These are phyloP conservation scores for Avena eriantha DNA, from an alignment of 176 grass and related monocot species.

Conservation along the genomic window DNA sequence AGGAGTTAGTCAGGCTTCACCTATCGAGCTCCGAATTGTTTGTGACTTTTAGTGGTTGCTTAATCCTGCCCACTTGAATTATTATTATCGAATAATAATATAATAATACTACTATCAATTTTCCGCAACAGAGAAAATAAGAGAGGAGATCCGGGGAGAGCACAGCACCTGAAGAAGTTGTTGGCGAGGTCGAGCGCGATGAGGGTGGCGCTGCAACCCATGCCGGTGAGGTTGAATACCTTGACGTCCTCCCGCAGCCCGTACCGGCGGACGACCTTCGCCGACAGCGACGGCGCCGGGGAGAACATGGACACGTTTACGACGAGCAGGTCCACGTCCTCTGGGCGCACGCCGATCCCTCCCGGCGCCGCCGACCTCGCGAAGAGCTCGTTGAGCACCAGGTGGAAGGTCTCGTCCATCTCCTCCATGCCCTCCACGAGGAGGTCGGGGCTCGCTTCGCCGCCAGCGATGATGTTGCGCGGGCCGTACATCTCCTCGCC, in stretches of 20 bases:
- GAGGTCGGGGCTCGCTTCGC: conserved; percentile 55
- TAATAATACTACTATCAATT: too few relatives aligned
- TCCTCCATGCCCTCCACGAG: conserved; percentile 69
- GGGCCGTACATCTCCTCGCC: conserved; percentile 94
- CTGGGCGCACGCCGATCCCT: conserved; percentile 29
- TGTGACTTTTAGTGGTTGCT: not conserved
- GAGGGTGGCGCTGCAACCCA: conserved; percentile 92
- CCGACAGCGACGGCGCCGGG: conserved; percentile 76
- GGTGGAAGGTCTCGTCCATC: conserved; percentile 92
- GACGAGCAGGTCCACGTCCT: conserved; percentile 73
- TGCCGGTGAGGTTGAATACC: conserved; percentile 86
- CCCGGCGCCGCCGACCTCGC: conserved; percentile 26
- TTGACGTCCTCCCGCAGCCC: conserved; percentile 69
- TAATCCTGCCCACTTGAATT: not conserved
- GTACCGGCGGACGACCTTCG: conserved; percentile 63
- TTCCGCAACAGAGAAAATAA: not conserved
- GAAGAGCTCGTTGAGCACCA: conserved; percentile 82
- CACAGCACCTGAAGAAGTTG: conserved; percentile 60
- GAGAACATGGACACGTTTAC: conserved; percentile 98
- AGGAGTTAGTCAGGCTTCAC: too few relatives aligned
- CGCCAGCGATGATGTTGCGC: conserved; percentile 81
- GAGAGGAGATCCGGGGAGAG: not conserved
- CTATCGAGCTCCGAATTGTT: not conserved
- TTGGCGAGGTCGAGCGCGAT: conserved; percentile 82
- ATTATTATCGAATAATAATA: not conserved